phyloP scores from a whole-genome alignment of 1,139 yeast genomes.

The Meyerozyma guilliermondii region DNA sequence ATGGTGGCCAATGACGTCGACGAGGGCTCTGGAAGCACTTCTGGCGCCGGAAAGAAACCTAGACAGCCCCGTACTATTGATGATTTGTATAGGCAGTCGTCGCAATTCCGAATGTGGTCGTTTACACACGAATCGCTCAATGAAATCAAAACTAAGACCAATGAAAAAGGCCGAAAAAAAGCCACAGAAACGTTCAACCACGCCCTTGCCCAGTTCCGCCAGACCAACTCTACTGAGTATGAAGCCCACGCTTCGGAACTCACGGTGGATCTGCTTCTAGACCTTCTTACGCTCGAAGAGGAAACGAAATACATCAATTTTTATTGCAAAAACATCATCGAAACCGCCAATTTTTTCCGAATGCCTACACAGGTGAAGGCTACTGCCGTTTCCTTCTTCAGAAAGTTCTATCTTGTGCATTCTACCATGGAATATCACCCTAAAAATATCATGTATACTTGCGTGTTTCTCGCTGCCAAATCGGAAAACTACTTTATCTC shows the following conservation, averaged over 20 bases:
- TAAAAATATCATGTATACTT: constrained; percentile 73
- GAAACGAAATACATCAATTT: constrained; percentile 63
- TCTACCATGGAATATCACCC: constrained; percentile 89
- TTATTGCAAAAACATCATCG: constrained; percentile 68
- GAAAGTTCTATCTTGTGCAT: constrained; percentile 71
- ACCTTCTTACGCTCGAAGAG: constrained; percentile 58
- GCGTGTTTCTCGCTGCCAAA: constrained; percentile 88
- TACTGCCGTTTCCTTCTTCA: constrained; percentile 79
- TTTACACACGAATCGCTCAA: constrained; percentile 56
- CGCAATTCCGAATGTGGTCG: constrained; percentile 86
- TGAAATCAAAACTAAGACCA: constrained; percentile 41
- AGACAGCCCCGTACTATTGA: constrained; percentile 30
- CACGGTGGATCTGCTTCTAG: constrained; percentile 27
- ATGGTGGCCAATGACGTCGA: not conserved
- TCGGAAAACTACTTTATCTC: constrained; percentile 87
- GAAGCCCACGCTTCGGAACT: constrained; percentile 29
- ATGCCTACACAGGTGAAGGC: constrained; percentile 56
- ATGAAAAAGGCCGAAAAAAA: constrained; percentile 44
- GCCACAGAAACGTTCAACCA: constrained; percentile 35
- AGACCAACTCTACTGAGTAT: constrained; percentile 25
- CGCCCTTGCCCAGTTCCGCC: constrained; percentile 22
- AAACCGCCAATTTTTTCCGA: constrained; percentile 40
- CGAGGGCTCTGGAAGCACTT: not conserved
- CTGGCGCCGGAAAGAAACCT: not conserved
- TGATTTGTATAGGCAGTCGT: constrained; percentile 79